These are phyloP conservation scores for Wickerhamiella australiensis DNA, from an alignment of 805 yeast species.

Conservation along the genomic window DNA sequence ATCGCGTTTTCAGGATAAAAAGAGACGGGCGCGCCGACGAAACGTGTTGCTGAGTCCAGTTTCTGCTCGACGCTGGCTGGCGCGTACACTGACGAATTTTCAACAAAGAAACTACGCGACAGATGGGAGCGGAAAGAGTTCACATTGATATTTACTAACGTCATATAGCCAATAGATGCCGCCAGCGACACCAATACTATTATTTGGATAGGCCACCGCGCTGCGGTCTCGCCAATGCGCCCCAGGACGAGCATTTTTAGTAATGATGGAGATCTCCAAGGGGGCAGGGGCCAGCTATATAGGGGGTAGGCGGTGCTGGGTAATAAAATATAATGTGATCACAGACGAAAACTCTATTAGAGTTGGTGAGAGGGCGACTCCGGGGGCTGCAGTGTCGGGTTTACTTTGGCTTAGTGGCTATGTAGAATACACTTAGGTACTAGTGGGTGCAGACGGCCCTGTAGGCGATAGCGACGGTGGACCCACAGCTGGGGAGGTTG, in stretches of 20 bases:
- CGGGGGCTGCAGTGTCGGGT: not conserved
- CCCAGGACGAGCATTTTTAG: slow-evolving; percentile 10
- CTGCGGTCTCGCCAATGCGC: slow-evolving; percentile 12
- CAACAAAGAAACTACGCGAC: slow-evolving; percentile 20
- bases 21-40: slow-evolving; percentile 20
- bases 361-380: not conserved
- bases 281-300: not conserved
- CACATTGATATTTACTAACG: slow-evolving; percentile 37
- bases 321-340: not conserved
- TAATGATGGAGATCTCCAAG: too few relatives aligned
- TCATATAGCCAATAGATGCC: slow-evolving; percentile 70
- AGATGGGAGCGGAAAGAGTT: slow-evolving; percentile 18
- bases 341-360: too few relatives aligned
- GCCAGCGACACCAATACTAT: slow-evolving; percentile 57
- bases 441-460: not conserved
- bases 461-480: not conserved
- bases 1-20: slow-evolving; percentile 11
- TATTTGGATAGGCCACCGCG: slow-evolving; percentile 69
- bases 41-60: slow-evolving; percentile 12
- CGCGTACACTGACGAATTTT: slow-evolving; percentile 12
- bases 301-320: not conserved
- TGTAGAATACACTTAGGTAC: not conserved
- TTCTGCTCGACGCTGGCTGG: slow-evolving; percentile 12
- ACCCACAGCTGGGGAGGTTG: not conserved
- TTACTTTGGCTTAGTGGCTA: not conserved